phyloP scores from a whole-genome alignment of 23 red algal genomes.

The Gracilaria domingensis region DNA sequence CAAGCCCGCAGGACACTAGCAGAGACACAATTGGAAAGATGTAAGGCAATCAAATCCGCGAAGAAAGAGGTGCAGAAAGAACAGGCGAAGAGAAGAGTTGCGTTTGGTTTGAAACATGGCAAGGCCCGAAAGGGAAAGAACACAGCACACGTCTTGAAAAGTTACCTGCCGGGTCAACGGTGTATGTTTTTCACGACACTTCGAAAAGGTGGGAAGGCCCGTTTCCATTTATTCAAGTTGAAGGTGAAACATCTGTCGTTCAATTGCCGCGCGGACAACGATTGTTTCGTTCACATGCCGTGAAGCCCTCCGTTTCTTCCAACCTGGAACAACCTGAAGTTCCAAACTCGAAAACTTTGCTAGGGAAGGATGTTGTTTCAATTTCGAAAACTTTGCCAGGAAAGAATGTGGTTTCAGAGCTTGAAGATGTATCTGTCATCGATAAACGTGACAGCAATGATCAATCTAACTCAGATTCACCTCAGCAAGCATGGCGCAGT shows the following conservation, averaged over 20 bases:
- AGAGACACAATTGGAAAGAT: constrained; percentile 7
- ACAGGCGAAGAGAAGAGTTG: background rate
- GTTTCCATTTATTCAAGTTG: constrained; percentile 43
- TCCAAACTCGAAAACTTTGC: background rate
- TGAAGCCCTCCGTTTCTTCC: constrained; percentile 27
- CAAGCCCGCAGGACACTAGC: background rate
- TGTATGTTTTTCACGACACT: constrained; percentile 22
- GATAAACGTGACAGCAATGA: background rate
- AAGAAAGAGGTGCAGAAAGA: too few species aligned
- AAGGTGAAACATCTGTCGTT: constrained; percentile 53
- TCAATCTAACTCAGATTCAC: too few species aligned
- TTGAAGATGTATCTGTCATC: background rate
- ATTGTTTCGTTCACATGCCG: constrained; percentile 19
- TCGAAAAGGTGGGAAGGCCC: constrained; percentile 22
- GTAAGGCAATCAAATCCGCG: background rate
- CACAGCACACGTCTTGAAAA: background rate
- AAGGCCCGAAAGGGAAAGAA: constrained; percentile 6
- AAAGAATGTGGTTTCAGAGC: too few species aligned
- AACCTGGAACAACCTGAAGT: background rate
- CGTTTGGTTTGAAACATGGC: constrained; percentile 23
- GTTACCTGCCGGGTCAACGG: constrained; percentile 25
- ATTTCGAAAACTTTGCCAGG: too few species aligned
- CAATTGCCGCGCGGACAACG: background rate
- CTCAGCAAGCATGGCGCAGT: too few species aligned
- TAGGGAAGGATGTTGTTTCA: too few species aligned